Evolutionary conservation across 2,329 filamentous ascomycete species (phyloP), one percentile per base, ranked within the genome.

Genomic region (Paecilomyces sp.): DNA sequence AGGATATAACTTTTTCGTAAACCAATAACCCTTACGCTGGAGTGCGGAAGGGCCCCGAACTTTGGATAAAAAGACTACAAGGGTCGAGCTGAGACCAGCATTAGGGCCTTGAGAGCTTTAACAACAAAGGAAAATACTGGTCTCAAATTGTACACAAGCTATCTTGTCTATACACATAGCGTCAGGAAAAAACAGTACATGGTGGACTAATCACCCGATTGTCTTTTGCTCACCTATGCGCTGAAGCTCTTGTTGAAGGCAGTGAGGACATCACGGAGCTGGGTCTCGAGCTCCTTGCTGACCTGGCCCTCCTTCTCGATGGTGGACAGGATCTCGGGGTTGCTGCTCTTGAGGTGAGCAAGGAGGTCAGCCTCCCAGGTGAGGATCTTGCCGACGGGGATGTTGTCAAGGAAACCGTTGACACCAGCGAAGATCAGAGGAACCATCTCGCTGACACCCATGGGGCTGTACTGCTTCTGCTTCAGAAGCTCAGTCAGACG

Each of bases 391-490:
- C 67, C 77, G 75, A 97, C 94, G 66, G 94, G 94, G 68, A 99
- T 85, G 71, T 66, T 76, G 83, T 99, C 94, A 69, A 99, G 88
- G 82, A 85, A 83, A 84, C 94, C 94, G 83, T 97, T 97, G 83
- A 99, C 91, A 95, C 94, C 94, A 68, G 94, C 93, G 82, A 86
- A 99, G 86, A 99, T 97, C 70, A 99, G 88, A 70, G 94, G 94
- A 84, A 99, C 94, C 93, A 97, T 97, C 85, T 99, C 93, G 85
- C 95, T 94, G 77, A 97, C 93, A 70, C 91, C 90, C 92, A 97
- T 97, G 73, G 94, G 94, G 54, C 86, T 88, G 87, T 97, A 99
- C 84, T 99, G 94, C 88, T 96, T 97, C 87, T 99, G 94, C 89
- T 97, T 97, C 75, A 97, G 89, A 69, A 97, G 90, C 87, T 97